phyloP scores from a whole-genome alignment of 2,329 filamentous ascomycete species.

The Fusarium cicatricum region DNA sequence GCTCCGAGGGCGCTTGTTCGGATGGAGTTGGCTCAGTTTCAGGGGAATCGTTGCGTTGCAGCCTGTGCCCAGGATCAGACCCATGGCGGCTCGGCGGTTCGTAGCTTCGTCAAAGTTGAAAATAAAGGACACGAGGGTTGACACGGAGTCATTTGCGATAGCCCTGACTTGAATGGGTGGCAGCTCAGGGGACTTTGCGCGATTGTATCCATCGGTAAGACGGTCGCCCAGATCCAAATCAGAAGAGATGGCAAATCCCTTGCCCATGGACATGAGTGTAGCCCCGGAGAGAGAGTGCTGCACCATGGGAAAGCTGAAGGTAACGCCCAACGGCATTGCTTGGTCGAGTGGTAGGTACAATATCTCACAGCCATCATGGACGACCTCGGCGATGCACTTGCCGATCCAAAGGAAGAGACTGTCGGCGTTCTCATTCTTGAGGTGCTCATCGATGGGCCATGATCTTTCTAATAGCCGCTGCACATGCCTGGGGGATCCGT shows the following conservation, averaged over 20 bases:
- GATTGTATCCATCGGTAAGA: slow-evolving; percentile 66
- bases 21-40: slow-evolving; percentile 67
- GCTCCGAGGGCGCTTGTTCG: slow-evolving; percentile 65
- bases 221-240: slow-evolving; percentile 68
- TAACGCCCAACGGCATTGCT: slow-evolving; percentile 70
- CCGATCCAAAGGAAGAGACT: slow-evolving; percentile 86
- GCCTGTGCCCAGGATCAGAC: slow-evolving; percentile 82
- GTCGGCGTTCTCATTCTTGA: slow-evolving; percentile 78
- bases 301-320: slow-evolving; percentile 75
- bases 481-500: slow-evolving; percentile 50
- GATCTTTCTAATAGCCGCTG: slow-evolving; percentile 70
- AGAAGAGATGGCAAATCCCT: slow-evolving; percentile 71
- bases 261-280: slow-evolving; percentile 73
- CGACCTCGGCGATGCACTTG: slow-evolving; percentile 76
- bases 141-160: slow-evolving; percentile 83
- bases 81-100: slow-evolving; percentile 76
- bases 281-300: slow-evolving; percentile 70
- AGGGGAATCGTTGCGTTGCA: slow-evolving; percentile 83
- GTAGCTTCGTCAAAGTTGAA: slow-evolving; percentile 71
- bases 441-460: slow-evolving; percentile 77
- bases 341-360: slow-evolving; percentile 53
- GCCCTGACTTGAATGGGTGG: slow-evolving; percentile 76
- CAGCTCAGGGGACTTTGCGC: slow-evolving; percentile 56
- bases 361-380: slow-evolving; percentile 62
- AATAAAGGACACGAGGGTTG: slow-evolving; percentile 79